These are phyloP conservation scores for Dipodascopsis tothii DNA, from an alignment of 805 yeast genomes.

Conservation along the genomic window DNA sequence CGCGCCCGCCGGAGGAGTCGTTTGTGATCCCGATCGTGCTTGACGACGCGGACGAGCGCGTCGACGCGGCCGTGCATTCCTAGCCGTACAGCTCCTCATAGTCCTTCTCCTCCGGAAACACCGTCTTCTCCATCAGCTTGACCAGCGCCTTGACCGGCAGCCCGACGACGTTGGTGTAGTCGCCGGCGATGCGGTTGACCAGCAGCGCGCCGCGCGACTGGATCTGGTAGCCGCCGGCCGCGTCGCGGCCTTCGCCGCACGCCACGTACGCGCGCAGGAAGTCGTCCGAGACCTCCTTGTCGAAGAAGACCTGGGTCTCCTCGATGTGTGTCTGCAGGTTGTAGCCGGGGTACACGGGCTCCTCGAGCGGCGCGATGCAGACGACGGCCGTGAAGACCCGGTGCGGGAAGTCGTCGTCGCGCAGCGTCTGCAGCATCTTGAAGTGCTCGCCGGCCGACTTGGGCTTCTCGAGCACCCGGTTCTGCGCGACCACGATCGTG, in stretches of 20 bases:
- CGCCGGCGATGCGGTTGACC: slow-evolving; percentile 63
- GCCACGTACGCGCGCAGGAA: slow-evolving; percentile 55
- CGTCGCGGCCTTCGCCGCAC: slow-evolving; percentile 66
- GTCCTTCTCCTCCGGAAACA: slow-evolving; percentile 25
- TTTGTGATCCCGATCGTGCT: slow-evolving; percentile 54
- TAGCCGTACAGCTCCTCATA: slow-evolving; percentile 1
- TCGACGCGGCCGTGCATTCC: slow-evolving; percentile 17
- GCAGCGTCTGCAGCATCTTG: slow-evolving; percentile 40
- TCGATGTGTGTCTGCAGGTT: slow-evolving; percentile 37
- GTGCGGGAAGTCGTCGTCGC: slow-evolving; percentile 41
- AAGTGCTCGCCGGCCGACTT: slow-evolving; percentile 45
- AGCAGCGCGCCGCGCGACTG: slow-evolving; percentile 62
- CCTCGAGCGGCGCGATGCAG: slow-evolving; percentile 37
- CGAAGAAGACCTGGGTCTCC: slow-evolving; percentile 36
- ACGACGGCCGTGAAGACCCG: slow-evolving; percentile 51
- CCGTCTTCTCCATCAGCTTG: slow-evolving; percentile 35
- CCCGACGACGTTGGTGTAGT: slow-evolving; percentile 80
- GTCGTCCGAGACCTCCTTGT: slow-evolving; percentile 42
- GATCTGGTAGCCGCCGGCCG: slow-evolving; percentile 88
- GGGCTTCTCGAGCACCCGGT: slow-evolving; percentile 75
- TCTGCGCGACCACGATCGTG: slow-evolving; percentile 57
- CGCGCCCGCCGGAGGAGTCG: slow-evolving; percentile 46
- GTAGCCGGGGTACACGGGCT: slow-evolving; percentile 39
- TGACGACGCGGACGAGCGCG: slow-evolving; percentile 24
- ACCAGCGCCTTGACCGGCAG: slow-evolving; percentile 62